Evolutionary conservation across 192 early-diverging fungal genomes (phyloP), one percentile per base, ranked within the genome.

Genomic region (Phycomyces blakesleeanus): DNA sequence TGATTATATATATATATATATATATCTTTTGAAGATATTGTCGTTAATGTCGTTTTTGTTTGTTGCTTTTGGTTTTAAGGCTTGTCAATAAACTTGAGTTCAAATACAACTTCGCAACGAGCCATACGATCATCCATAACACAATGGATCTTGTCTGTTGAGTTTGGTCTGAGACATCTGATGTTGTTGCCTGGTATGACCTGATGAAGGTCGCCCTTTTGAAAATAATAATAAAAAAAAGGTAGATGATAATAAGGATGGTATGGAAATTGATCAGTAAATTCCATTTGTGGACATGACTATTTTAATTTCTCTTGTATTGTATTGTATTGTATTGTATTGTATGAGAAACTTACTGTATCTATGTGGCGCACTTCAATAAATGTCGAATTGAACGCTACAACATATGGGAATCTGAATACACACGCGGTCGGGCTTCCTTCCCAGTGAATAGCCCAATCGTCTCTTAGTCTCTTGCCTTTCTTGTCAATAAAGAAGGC

Each of bases 401-500:
- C 74, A 38, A 98, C 76, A 66, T 94, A 98, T 24, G 93, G 94
- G 40, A 89, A 79, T 24, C 82, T 72, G 24, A 88, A 85, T 26
- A 90, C 88, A 74, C 94, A 98, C 52, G 87, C 81, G n/a, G 81
- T 86, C 11, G 96, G 96, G 1, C 78, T 67, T 2, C 96, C 96
- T 34, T 87, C 86, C 95, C 94, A 98, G 51, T 90, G 73, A 44
- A 98, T 88, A 51, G 91, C 79, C 87, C 86, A 92, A 62, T 92
- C 85, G 6, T 77, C 69, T 26, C 89, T 72, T 27, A 89, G 75
- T 25, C 91, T 76, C 52, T 86, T 79, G 50, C 96, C 96, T 65
- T 86, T 83, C 64, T 89, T 88, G 74, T 97, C 90, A 42, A 98
- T 89, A 68, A 88, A 97, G 66, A 98, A 97, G 3, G 88, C 92